Conservation (phyloP, 192 early-diverging fungal species). For the Allomyces arbusculus region DNA sequence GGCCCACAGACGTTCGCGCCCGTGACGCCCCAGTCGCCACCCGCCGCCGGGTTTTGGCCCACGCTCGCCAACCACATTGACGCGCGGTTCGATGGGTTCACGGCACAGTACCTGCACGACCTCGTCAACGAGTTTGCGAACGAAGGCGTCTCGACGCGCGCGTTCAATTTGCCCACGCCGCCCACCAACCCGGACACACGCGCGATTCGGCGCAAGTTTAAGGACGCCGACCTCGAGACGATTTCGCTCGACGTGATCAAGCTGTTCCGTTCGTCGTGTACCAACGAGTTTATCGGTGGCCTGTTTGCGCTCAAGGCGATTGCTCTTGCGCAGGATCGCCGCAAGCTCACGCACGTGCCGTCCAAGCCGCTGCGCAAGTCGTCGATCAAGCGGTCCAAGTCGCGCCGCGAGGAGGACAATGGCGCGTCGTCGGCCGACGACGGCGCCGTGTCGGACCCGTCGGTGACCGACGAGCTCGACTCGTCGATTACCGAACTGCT, state of each 20-base stretch:
- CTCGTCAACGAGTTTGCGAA: constrained; percentile 28
- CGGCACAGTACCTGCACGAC: constrained; percentile 51
- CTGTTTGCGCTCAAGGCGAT: constrained; percentile 63
- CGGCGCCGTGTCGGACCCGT: constrained; percentile 16
- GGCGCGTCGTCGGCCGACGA: constrained; percentile 2
- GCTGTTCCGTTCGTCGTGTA: constrained; percentile 49
- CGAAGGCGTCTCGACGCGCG: constrained; percentile 27
- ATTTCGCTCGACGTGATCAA: constrained; percentile 67
- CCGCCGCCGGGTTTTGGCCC: not conserved
- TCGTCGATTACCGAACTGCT: constrained; percentile 45
- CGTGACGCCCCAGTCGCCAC: not conserved
- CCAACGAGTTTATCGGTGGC: constrained; percentile 50
- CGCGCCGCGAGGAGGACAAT: not conserved
- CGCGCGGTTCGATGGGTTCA: constrained; percentile 65
- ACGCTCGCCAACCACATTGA: constrained; percentile 52
- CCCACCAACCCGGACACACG: not conserved
- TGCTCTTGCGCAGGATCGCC: constrained; percentile 53
- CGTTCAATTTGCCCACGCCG: constrained; percentile 8
- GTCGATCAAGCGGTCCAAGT: not conserved
- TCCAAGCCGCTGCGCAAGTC: constrained; percentile 29
- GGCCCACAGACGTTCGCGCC: not conserved
- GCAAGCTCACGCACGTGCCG: constrained; percentile 45
- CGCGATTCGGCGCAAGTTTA: constrained; percentile 21
- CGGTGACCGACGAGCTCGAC: constrained; percentile 43
- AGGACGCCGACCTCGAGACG: constrained; percentile 57